phyloP scores from a whole-genome alignment of 1,284 basidiomycete species.

The Cryptococcus depauperatus region DNA sequence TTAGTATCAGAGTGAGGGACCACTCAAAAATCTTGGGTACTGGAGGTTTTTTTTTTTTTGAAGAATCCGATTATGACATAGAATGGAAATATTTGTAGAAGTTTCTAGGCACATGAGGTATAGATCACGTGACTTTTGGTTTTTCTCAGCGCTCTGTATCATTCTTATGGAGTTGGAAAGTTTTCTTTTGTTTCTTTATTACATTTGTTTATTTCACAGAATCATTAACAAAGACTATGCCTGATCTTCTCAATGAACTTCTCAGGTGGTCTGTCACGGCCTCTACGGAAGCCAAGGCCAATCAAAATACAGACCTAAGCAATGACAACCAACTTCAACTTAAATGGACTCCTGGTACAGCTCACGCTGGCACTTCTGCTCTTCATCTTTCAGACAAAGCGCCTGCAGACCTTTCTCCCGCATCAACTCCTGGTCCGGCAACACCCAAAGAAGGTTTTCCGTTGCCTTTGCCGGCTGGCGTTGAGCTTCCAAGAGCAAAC shows the following conservation, averaged over 20 bases:
- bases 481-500: conserved; percentile 2
- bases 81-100: too few species aligned
- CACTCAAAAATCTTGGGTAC: too few species aligned
- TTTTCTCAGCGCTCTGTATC: too few species aligned
- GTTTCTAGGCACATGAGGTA: too few species aligned
- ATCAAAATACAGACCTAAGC: neutral
- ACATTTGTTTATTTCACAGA: too few species aligned
- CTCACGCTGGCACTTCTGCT: conserved; percentile 15
- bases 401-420: conserved; percentile 16
- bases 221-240: too few species aligned
- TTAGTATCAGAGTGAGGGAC: too few species aligned
- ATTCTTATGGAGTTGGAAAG: too few species aligned
- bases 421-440: conserved; percentile 24
- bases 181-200: too few species aligned
- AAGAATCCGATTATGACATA: too few species aligned
- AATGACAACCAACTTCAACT: conserved; percentile 17
- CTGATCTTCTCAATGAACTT: conserved; percentile 31
- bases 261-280: conserved; percentile 37
- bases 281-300: conserved; percentile 16
- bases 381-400: conserved; percentile 38
- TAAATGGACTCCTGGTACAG: conserved; percentile 29
- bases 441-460: conserved; percentile 12
- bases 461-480: conserved; percentile 4
- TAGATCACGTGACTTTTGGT: too few species aligned
- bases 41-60: too few species aligned